Base-by-base conservation (phyloP, 176 grass and related monocot species). In the Avena sativa region DNA sequence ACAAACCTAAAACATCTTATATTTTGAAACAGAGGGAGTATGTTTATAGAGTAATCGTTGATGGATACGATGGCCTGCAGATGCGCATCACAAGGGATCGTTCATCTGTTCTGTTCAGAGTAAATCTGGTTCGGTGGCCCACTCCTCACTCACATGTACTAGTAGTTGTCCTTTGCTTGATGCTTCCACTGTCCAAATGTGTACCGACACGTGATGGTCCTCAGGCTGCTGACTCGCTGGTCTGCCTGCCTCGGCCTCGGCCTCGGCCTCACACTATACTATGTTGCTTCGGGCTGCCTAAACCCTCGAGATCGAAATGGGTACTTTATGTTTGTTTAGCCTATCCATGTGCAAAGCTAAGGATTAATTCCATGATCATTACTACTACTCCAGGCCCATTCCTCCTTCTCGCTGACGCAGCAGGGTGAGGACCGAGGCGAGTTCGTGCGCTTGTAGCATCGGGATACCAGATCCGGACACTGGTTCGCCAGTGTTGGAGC, bases 141-240 rank as follows among this genome's bases (percentile, higher is more conserved):
- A 15, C 63, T 28, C 23, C 62, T 66, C 28, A 34, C 9, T 84
- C 82, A 84, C 83, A 85, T 85, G 83, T 34, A 25, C 25, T 25
- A 34, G 32, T 28, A 25, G 6, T 11, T 78, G 83, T 85, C 83
- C 73, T 40, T 25, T 85, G 20, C 58, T n/a, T 84, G 23, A 43
- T 43, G 40, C 40, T 60, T 40, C 58, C 25, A 3, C 56, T 77
- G 25, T 77, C 46, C 26, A 46, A 30, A 30, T 28, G n/a, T 25
- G 34, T 17, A 50, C 71, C 58, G 25, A 47, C 23, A n/a, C 40
- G 56, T 36, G 70, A 75, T 74, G 40, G 23, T 63, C 38, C 53
- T 49, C 12, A 0, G 23, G 43, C 52, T 64, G 25, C 25, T 76
- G 71, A 62, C 5, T 62, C 36, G 38, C 19, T 62, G 69, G 13